Evolutionary conservation across 495 filamentous ascomycete species (phyloP).

Genomic region (Cudoniella acicularis): DNA sequence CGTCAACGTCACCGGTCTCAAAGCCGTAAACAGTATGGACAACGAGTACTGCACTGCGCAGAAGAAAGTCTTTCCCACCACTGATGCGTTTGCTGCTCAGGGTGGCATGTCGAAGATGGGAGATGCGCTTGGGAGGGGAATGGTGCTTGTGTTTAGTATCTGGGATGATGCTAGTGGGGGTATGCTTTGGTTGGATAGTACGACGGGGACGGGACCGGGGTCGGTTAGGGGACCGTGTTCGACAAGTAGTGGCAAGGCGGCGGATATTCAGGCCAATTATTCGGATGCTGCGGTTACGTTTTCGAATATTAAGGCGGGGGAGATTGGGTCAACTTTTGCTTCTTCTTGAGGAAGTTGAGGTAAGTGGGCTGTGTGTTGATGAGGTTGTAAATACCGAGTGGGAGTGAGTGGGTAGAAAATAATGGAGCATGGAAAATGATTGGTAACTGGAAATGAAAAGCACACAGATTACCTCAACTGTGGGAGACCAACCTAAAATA

Average conservation of each 20-base stretch:
- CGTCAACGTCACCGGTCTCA: constrained; percentile 47
- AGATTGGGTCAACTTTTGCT: constrained; percentile 51
- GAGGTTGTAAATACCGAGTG: too few species aligned
- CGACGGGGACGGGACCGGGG: constrained; percentile 53
- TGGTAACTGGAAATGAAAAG: too few species aligned
- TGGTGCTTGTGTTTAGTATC: constrained; percentile 64
- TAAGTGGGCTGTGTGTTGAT: too few species aligned
- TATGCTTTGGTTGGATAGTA: constrained; percentile 83
- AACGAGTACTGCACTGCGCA: constrained; percentile 53
- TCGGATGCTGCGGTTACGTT: constrained; percentile 56
- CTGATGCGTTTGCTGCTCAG: constrained; percentile 44
- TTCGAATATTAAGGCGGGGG: constrained; percentile 64
- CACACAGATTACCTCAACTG: too few species aligned
- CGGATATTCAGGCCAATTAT: constrained; percentile 50
- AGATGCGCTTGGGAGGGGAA: constrained; percentile 45
- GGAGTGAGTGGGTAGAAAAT: too few species aligned
- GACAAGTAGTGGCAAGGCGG: constrained; percentile 53
- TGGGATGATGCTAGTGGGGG: constrained; percentile 70
- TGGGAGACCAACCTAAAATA: too few species aligned
- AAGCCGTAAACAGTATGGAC: constrained; percentile 52
- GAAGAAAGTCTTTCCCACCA: constrained; percentile 57
- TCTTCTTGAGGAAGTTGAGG: neutral
- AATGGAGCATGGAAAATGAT: too few species aligned
- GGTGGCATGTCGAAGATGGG: constrained; percentile 59
- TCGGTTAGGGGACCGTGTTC: constrained; percentile 66